Percentiles rank a stretch among this genome's conserved stretches.
These are phyloP conservation scores for Carex littledalei DNA, from an alignment of 176 grass and related monocot genomes.

Conservation along the genomic window DNA sequence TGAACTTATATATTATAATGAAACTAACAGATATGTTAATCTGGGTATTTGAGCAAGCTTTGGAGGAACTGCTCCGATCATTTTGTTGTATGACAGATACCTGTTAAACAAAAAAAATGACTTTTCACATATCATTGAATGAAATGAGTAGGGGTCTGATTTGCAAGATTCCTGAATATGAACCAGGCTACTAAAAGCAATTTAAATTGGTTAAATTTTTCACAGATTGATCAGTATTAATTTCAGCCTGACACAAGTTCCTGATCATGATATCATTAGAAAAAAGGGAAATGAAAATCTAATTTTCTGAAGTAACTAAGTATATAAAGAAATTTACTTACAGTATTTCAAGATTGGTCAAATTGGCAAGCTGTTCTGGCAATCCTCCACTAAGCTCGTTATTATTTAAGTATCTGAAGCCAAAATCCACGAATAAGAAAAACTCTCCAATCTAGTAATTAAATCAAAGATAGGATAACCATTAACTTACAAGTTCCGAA, in stretches of 20 bases:
- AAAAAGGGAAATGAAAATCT: background rate
- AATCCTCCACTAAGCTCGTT: constrained; percentile 82
- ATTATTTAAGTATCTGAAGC: constrained; percentile 69
- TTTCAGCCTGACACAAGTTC: background rate
- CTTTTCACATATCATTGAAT: background rate
- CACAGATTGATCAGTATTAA: background rate
- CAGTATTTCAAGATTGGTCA: constrained; percentile 89
- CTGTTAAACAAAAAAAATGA: constrained; percentile 27
- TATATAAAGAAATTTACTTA: constrained; percentile 33
- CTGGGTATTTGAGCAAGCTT: constrained; percentile 74
- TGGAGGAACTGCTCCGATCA: constrained; percentile 73
- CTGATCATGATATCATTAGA: background rate
- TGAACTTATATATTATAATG: background rate
- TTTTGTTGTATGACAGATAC: constrained; percentile 75
- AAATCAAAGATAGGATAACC: constrained; percentile 6
- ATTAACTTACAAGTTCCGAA: constrained; percentile 78
- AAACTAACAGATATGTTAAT: constrained; percentile 84
- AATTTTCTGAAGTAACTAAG: constrained; percentile 6
- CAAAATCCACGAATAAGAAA: constrained; percentile 22
- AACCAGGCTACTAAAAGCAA: background rate
- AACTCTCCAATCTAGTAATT: background rate
- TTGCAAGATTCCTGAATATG: background rate
- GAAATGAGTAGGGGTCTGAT: background rate
- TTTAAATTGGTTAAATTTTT: background rate
- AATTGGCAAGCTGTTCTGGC: constrained; percentile 87